Conservation (phyloP, 352 stramenopile species). For the Thraustochytrium sp. region DNA sequence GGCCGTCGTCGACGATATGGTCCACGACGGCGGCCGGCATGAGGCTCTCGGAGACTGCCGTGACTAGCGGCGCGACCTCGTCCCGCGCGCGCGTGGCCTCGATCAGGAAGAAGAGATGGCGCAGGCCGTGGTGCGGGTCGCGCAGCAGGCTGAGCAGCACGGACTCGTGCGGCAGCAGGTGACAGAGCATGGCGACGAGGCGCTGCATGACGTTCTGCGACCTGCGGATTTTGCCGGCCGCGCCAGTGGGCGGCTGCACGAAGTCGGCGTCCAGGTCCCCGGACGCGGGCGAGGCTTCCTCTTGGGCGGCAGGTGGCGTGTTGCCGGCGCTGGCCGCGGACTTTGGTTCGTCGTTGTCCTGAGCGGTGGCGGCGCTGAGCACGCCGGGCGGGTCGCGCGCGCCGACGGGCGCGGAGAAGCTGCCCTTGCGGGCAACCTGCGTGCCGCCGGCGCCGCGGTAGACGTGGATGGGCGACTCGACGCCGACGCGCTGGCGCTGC, state of each 20-base stretch:
- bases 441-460: background rate
- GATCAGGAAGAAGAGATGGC: background rate
- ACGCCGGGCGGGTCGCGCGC: too few species aligned
- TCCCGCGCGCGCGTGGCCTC: constrained; percentile 1
- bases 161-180: background rate
- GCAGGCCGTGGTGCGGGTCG: background rate
- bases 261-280: too few species aligned
- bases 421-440: too few species aligned
- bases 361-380: too few species aligned
- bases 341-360: too few species aligned
- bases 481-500: background rate
- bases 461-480: background rate
- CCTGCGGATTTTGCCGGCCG: background rate
- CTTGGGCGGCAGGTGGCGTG: too few species aligned
- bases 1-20: background rate
- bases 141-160: background rate
- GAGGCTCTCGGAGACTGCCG: background rate
- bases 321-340: too few species aligned
- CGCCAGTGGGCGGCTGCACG: too few species aligned
- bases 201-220: constrained; percentile 24
- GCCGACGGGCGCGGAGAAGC: too few species aligned
- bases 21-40: constrained; percentile 1
- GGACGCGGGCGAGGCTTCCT: too few species aligned
- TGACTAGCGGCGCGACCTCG: background rate
- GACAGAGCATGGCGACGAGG: background rate